These are phyloP conservation scores for Umbilicaria muhlenbergii DNA, from an alignment of 495 filamentous ascomycete species.

Conservation along the genomic window DNA sequence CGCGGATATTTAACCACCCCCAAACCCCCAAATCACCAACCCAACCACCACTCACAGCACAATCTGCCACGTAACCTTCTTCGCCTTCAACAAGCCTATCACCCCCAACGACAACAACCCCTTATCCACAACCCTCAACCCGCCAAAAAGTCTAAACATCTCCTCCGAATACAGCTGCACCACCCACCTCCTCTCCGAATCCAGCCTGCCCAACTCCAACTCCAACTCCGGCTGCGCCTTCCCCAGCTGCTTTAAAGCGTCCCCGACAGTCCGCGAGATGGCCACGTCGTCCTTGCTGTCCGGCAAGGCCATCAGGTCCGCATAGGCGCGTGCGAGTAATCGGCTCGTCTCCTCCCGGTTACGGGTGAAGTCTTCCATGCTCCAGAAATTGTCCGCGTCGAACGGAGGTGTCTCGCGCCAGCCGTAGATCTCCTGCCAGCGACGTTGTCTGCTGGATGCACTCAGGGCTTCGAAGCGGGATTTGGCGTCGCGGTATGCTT, in stretches of 20 bases:
- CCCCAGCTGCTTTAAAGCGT: constrained; percentile 10
- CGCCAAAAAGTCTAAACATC: constrained; percentile 43
- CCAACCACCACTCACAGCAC: not conserved
- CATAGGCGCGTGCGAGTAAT: constrained; percentile 21
- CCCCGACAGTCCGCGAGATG: constrained; percentile 17
- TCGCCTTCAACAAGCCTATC: constrained; percentile 42
- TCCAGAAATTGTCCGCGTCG: no score
- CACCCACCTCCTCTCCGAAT: constrained; percentile 48
- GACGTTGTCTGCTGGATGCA: no score
- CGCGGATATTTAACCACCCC: no score
- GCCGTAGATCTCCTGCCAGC: no score
- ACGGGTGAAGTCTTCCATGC: constrained; percentile 33
- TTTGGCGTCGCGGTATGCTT: no score
- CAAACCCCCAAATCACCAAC: no score
- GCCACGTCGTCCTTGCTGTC: constrained; percentile 17
- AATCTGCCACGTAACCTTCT: constrained; percentile 42
- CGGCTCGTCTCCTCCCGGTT: constrained; percentile 33
- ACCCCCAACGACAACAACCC: constrained; percentile 50
- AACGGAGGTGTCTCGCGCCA: no score
- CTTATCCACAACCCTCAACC: constrained; percentile 43
- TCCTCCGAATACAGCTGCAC: constrained; percentile 41
- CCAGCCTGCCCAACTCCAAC: constrained; percentile 31
- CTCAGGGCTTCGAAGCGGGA: no score
- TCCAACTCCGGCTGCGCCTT: constrained; percentile 5
- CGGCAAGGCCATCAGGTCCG: constrained; percentile 24